Percentiles rank a stretch among this genome's conserved stretches.
Conservation (phyloP, 1,284 basidiomycete genomes). For the Schizophyllum amplum region DNA sequence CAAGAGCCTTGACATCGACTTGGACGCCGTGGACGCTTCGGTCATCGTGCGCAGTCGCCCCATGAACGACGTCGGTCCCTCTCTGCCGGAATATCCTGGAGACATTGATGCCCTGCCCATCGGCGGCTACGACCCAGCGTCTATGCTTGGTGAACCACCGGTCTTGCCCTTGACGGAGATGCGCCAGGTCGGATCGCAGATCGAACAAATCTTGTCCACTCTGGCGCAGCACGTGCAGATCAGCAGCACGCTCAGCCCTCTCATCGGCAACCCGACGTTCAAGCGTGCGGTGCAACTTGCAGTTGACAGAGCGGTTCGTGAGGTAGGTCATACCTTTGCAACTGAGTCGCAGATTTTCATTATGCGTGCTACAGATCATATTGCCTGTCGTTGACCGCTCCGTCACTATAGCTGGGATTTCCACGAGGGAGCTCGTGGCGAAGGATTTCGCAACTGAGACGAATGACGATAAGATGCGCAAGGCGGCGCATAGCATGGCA, state of each 20-base stretch:
- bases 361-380: slow-evolving; percentile 59
- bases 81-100: slow-evolving; percentile 61
- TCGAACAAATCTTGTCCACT: slow-evolving; percentile 73
- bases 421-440: slow-evolving; percentile 89
- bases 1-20: slow-evolving; percentile 84
- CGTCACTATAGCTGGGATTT: slow-evolving; percentile 98
- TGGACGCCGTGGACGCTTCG: slow-evolving; percentile 83
- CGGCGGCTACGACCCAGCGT: slow-evolving; percentile 49
- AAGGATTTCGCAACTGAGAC: slow-evolving; percentile 97
- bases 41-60: slow-evolving; percentile 53
- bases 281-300: slow-evolving; percentile 90
- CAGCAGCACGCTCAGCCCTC: slow-evolving; percentile 61
- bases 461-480: slow-evolving; percentile 86
- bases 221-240: slow-evolving; percentile 74
- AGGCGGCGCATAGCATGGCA: slow-evolving; percentile 94
- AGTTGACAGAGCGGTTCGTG: slow-evolving; percentile 91
- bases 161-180: slow-evolving; percentile 55
- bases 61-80: slow-evolving; percentile 56
- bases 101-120: slow-evolving; percentile 69
- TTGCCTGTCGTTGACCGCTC: slow-evolving; percentile 96
- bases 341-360: slow-evolving; percentile 4
- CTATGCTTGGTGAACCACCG: slow-evolving; percentile 41
- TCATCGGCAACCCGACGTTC: slow-evolving; percentile 77
- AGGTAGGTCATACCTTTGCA: slow-evolving; percentile 41
- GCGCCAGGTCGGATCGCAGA: slow-evolving; percentile 58